phyloP scores from a whole-genome alignment of 768 basidiomycete species.

The Megacollybia marginata region DNA sequence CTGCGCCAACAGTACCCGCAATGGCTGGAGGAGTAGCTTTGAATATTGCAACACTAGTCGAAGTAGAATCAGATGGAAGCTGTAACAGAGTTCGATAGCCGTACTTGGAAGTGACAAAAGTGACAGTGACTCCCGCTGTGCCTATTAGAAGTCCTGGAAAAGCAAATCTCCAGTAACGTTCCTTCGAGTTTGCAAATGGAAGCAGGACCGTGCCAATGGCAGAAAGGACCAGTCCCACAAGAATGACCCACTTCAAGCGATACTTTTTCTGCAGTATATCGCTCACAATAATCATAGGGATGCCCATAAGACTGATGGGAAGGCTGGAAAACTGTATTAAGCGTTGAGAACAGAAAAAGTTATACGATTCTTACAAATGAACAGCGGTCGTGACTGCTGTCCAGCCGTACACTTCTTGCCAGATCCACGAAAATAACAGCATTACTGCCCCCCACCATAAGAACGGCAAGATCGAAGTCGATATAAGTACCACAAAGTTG shows the following conservation, averaged over 20 bases:
- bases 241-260: conserved; percentile 37
- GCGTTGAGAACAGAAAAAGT: conserved; percentile 3
- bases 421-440: conserved; percentile 26
- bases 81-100: conserved; percentile 8
- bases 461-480: conserved; percentile 28
- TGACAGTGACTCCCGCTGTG: conserved; percentile 35
- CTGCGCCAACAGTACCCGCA: conserved; percentile 48
- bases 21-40: conserved; percentile 36
- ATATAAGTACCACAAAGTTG: conserved; percentile 33
- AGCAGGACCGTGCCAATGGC: conserved; percentile 33
- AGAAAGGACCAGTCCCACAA: conserved; percentile 30
- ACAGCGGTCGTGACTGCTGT: conserved; percentile 28
- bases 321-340: conserved; percentile 16
- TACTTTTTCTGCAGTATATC: conserved; percentile 25
- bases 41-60: conserved; percentile 41
- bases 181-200: conserved; percentile 29
- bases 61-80: not conserved
- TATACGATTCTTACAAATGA: conserved; percentile 27
- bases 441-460: conserved; percentile 34
- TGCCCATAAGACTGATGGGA: conserved; percentile 32
- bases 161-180: conserved; percentile 36
- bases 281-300: conserved; percentile 31
- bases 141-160: conserved; percentile 46
- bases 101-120: conserved; percentile 44
- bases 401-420: conserved; percentile 38